Percentiles rank a stretch among this genome's conserved stretches.
These are phyloP conservation scores for Pythium brachiatum DNA, from an alignment of 352 stramenopile genomes.

Conservation along the genomic window DNA sequence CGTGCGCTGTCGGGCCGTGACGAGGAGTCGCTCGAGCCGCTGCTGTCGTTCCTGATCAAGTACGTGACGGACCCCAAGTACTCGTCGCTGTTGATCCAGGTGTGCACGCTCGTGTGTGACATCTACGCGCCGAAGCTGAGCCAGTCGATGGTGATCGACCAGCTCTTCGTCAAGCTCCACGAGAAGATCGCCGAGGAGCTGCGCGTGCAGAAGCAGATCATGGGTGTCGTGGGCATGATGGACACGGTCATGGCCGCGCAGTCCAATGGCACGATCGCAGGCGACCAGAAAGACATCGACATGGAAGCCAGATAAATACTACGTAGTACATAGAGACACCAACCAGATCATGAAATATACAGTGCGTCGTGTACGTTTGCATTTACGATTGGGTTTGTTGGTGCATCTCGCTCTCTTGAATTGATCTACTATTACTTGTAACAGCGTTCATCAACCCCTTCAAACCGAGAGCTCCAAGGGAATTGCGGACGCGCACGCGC, in stretches of 20 bases:
- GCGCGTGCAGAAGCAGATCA: slow-evolving; percentile 81
- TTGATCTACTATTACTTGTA: too few relatives aligned
- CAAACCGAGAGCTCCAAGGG: background rate
- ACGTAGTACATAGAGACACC: slow-evolving; percentile 14
- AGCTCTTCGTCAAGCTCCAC: slow-evolving; percentile 93
- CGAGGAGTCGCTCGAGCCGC: slow-evolving; percentile 92
- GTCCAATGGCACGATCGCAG: slow-evolving; percentile 54
- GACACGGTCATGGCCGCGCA: slow-evolving; percentile 87
- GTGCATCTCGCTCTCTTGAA: background rate
- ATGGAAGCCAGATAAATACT: slow-evolving; percentile 28
- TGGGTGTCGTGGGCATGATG: slow-evolving; percentile 86
- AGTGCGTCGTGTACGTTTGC: slow-evolving; percentile 23
- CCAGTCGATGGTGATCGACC: slow-evolving; percentile 89
- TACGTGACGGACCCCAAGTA: slow-evolving; percentile 96
- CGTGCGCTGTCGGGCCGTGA: slow-evolving; percentile 90
- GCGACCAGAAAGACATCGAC: slow-evolving; percentile 20
- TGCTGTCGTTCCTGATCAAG: slow-evolving; percentile 94
- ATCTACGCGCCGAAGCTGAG: slow-evolving; percentile 93
- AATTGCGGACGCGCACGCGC: background rate
- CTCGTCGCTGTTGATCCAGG: slow-evolving; percentile 87
- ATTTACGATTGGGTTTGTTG: background rate
- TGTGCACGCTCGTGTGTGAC: slow-evolving; percentile 92
- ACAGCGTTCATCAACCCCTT: background rate
- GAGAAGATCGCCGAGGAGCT: slow-evolving; percentile 87
- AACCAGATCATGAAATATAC: slow-evolving; percentile 12